A percentile compares a stretch with the other conserved stretches of the same genome.
phyloP scores from a whole-genome alignment of 2,329 filamentous ascomycete species.

The Colletotrichum somersetense region DNA sequence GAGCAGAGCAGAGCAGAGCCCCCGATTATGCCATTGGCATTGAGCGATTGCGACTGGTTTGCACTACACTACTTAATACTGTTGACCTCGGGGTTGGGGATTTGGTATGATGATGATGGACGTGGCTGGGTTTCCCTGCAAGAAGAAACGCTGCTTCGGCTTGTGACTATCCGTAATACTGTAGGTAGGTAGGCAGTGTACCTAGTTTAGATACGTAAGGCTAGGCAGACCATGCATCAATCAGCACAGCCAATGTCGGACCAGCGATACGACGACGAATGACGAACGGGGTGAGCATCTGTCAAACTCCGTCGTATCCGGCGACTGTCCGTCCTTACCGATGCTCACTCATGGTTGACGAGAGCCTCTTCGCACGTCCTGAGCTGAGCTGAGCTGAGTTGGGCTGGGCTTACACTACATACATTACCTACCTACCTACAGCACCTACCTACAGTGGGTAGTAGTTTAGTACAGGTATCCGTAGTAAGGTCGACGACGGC shows the following conservation, averaged over 20 bases:
- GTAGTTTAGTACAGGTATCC: too few relatives aligned
- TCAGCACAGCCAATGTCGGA: constrained; percentile 1
- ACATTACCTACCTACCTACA: too few relatives aligned
- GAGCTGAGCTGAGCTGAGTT: neutral
- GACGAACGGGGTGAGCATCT: neutral
- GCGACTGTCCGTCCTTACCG: neutral
- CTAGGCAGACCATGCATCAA: neutral
- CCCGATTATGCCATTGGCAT: constrained; percentile 8
- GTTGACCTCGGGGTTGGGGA: constrained; percentile 6
- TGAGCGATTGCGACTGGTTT: constrained; percentile 14
- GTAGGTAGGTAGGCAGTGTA: too few relatives aligned
- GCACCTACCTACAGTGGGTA: too few relatives aligned
- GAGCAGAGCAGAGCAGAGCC: too few relatives aligned
- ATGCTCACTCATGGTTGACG: neutral
- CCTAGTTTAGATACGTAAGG: neutral
- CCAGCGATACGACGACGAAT: neutral
- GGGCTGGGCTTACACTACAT: too few relatives aligned
- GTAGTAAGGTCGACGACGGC: too few relatives aligned
- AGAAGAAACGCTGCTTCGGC: constrained; percentile 26
- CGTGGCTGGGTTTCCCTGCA: constrained; percentile 40
- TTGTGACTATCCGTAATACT: neutral
- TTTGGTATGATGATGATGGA: constrained; percentile 10
- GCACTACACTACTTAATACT: constrained; percentile 4
- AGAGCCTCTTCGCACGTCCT: neutral
- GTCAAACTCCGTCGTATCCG: neutral